Conservation (phyloP, 108 stramenopile species). For the Pseudonitzschia delicatissima region DNA sequence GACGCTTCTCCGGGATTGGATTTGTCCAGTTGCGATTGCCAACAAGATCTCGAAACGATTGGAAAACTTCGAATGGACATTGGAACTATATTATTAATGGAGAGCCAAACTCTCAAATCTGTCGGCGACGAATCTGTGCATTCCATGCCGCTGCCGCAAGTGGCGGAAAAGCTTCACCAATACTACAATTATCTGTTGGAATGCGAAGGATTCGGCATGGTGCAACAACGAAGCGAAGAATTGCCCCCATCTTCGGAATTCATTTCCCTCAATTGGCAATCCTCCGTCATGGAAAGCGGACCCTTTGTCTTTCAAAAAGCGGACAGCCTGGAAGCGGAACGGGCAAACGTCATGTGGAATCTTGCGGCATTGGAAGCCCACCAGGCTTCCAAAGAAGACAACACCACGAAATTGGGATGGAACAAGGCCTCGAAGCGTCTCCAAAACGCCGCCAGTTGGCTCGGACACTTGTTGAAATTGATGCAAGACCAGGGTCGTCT, state of each 20-base stretch:
- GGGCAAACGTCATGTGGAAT: constrained; percentile 49
- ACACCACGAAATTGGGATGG: constrained; percentile 19
- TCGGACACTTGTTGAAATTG: constrained; percentile 11
- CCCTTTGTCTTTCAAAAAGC: constrained; percentile 9
- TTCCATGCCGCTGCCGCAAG: too few species aligned
- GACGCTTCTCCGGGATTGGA: neutral
- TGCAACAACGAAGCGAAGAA: neutral
- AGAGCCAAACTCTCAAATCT: too few species aligned
- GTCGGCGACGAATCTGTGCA: too few species aligned
- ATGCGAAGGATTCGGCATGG: constrained; percentile 27
- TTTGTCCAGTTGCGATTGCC: constrained; percentile 10
- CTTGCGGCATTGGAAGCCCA: constrained; percentile 35
- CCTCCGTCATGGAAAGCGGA: neutral
- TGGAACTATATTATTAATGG: too few species aligned
- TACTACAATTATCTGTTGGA: constrained; percentile 33
- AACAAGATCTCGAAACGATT: constrained; percentile 24
- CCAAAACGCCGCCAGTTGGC: constrained; percentile 39
- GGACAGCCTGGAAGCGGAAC: constrained; percentile 35
- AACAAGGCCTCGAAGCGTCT: constrained; percentile 33
- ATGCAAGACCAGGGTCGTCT: constrained; percentile 6
- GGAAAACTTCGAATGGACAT: constrained; percentile 12
- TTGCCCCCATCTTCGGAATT: neutral
- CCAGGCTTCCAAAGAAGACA: constrained; percentile 23
- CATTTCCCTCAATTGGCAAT: constrained; percentile 27
- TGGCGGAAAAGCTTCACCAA: constrained; percentile 13